Base-by-base conservation (phyloP, 2,329 filamentous ascomycete species). In the Curvularia eragrostidis region DNA sequence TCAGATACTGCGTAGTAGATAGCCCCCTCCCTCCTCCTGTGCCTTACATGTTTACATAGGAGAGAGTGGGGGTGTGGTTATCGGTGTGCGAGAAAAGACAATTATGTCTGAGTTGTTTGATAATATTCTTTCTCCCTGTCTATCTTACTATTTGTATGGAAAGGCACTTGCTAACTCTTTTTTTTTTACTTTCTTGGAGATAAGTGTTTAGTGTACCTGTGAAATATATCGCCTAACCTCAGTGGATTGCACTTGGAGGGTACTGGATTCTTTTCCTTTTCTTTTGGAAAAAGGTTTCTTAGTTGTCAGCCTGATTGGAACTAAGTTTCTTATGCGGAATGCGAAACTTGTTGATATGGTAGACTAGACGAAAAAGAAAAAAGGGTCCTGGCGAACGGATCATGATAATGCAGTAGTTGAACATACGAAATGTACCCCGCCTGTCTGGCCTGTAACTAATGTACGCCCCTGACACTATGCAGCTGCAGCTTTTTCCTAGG, bases 1-100 rank as follows among this genome's bases (percentile, higher is more conserved):
- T 9, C 52, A 58, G 56, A 58, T 58, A 58, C 56, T 58, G 48
- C 41, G 56, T 42, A 58, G 30, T 39, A 58, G 52, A 55, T 19
- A 47, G 26, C 56, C 52, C 55, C 26, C 9, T 19, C 13, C n/a
- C 10, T 8, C 41, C 13, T 7, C 15, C n/a, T 21, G 10, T 19
- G 8, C 15, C 26, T 10, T 10, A 30, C 15, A 19, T 43, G 3
- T 30, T 30, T 30, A 30, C 9, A 5, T 15, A 34, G 13, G 13
- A 9, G 32, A 34, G 7, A 7, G 15, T 10, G 5, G 7, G 13
- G 13, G 7, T 38, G 23, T 36, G 56, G 56, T 36, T 51, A n/a
- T 58, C 39, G 36, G 7, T 58, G 56, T 58, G 56, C 56, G 56
- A 58, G 18, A 49, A 2, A n/a, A 5, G 1, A 42, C n/a, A 41